Base-by-base conservation (phyloP, 192 early-diverging fungal genomes). In the Coemansia sp. region DNA sequence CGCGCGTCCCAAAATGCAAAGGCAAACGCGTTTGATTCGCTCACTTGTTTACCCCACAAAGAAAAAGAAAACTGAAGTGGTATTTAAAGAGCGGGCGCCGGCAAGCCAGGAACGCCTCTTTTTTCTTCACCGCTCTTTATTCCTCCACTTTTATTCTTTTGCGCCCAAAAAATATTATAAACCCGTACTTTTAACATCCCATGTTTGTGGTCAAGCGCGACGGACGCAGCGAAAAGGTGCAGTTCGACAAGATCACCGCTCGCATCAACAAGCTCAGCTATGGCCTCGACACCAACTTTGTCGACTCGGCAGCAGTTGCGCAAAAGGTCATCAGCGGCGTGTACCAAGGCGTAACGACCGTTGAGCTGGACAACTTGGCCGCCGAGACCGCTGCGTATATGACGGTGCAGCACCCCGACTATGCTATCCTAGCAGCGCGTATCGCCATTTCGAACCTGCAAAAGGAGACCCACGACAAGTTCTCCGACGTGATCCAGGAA, bases 341-440 rank as follows among this genome's bases (percentile, higher is more conserved):
- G 66, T 98, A 96, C 84, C 91, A 95, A 75, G 96, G 96, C 53
- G 94, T 98, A 63, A 94, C 94, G 3, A 98, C 96, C 1, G 87
- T 94, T 19, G 94, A 96, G 78, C 85, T 98, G 46, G 96, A 98
- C 83, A 98, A 95, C 82, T 86, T 98, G 36, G 94, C 94, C 14
- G 94, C 96, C 57, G 96, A 98, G 72, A 98, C 94, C 5, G 91
- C 89, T 2, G 90, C 90, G 7, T 89, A 90, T 67, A 82, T 90
- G 85, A 92, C 90, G 0, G 94, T 92, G 36, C 91, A 88, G 64
- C 96, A 98, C 64, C 94, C 96, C 0, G 96, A 98, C 82, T 98
- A 96, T 74, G 94, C 96, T 9, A 87, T 93, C 26, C 89, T 98
- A 15, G 96, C 96, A 21, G 96, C 96, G 38, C 90, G 96, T 36